Base-by-base conservation (phyloP, 148 eudicot genomes). In the Rhododendron henanense region DNA sequence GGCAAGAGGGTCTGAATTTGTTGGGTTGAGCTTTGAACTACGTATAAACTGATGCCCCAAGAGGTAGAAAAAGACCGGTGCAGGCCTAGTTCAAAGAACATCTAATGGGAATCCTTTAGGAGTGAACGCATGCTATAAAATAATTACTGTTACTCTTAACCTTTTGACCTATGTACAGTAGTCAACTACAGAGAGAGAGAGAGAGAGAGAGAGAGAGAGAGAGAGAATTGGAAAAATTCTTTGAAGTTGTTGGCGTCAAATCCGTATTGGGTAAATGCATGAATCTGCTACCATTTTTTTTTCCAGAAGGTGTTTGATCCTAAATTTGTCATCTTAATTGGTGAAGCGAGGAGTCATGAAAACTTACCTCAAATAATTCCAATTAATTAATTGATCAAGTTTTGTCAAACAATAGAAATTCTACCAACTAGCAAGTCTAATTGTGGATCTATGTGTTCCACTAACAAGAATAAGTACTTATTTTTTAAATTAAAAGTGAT, bases 61-160 rank as follows among this genome's bases (percentile, higher is more conserved):
- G 35, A 67, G 74, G 15, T 28, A n/a, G 59, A 57, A 23, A 44
- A 21, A 45, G 67, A 47, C 44, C 83, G 71, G 83, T n/a, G 80
- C 61, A 55, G 44, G 45, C 61, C 83, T 81, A 6, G 65, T 81
- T 81, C 83, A 81, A 35, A 55, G 83, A 81, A 81, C 69, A 33
- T 81, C 18, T 53, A 7, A n/a, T 65, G 21, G n/a, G 50, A 76
- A 37, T 37, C 79, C 45, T 33, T 10, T 75, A 4, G 2, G 35
- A 69, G 7, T 79, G 59, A 48, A 79, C 63, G 59, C 41, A 48
- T 50, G 82, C 82, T 53, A 50, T 28, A 25, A 48, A 48, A 79
- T 39, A 50, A 25, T 8, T 11, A 79, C 8, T 1, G 57, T 48
- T 79, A 47, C 57, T 47, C 15, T 21, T 21, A 78, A 19, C 37